Evolutionary conservation across 164 flowering plant genomes (phyloP), one percentile per base, ranked within the genome.

Genomic region (Buxus sempervirens): DNA sequence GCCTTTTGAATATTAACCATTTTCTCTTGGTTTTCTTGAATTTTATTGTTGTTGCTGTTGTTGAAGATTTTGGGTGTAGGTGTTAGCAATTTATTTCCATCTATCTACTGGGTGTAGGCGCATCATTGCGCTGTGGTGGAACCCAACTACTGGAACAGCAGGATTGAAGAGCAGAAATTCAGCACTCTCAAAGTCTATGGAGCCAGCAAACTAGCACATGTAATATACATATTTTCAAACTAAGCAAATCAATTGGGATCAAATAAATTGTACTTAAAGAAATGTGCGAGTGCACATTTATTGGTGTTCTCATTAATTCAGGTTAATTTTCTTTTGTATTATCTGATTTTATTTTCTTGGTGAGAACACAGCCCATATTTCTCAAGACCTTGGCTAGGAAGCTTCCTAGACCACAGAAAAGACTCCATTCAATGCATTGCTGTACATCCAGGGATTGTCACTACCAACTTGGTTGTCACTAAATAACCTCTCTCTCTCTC

Each of bases 361-460:
- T 62, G 36, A 3, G 18, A 71, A 7, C 3, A 32, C 38, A 77
- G 80, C 74, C 73, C 58, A 73, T 77, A 77, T 77, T 77, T 57
- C 72, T 77, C 10, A 77, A 68, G 64, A 55, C 51, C n/a, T 60
- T 77, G 20, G 80, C 77, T 21, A 32, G 22, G 60, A 77, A 70
- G 72, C 67, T 77, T 45, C n/a, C 9, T 42, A n/a, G 72, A 77
- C 0, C 60, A 66, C 15, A 63, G 42, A 18, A 32, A 58, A 22
- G 53, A 61, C 49, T 63, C 63, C 68, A 57, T 73, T 32, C 66
- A 70, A 18, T 73, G 76, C 68, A 66, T 77, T 62, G 74, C 79
- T 20, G 79, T 76, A 5, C 75, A 76, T 69, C 79, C 79, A 23
- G 79, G 79, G 45, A 67, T 63, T 68, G 79, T 76, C 48, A 56